These are phyloP conservation scores for Pichia sp. DNA, from an alignment of 1,139 yeast genomes.

Conservation along the genomic window DNA sequence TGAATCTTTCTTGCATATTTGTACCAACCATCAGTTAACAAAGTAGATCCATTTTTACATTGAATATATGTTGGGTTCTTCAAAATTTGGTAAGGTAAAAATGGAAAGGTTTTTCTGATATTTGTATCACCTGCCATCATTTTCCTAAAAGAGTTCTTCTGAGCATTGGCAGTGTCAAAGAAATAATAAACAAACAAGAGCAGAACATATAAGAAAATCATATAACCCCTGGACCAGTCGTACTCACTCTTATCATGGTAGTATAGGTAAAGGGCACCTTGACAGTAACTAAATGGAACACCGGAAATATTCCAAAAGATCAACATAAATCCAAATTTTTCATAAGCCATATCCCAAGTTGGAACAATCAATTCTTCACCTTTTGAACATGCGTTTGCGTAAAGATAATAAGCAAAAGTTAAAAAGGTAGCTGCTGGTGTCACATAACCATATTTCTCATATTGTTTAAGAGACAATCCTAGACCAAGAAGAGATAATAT, in stretches of 20 bases:
- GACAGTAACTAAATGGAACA: conserved; percentile 96
- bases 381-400: conserved; percentile 94
- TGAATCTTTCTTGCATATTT: conserved; percentile 86
- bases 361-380: conserved; percentile 97
- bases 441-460: conserved; percentile 71
- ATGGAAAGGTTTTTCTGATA: conserved; percentile 86
- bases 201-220: conserved; percentile 45
- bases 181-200: conserved; percentile 74
- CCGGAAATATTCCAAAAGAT: conserved; percentile 99
- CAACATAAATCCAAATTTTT: conserved; percentile 96
- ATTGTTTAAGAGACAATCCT: conserved; percentile 71
- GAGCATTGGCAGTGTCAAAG: conserved; percentile 93
- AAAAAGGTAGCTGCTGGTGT: conserved; percentile 70
- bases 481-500: conserved; percentile 72
- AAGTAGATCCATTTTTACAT: conserved; percentile 75
- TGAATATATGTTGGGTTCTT: conserved; percentile 77
- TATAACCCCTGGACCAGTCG: conserved; percentile 57
- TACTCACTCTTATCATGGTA: conserved; percentile 82
- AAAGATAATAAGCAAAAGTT: conserved; percentile 82
- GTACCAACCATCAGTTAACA: conserved; percentile 93
- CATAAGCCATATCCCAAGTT: conserved; percentile 99
- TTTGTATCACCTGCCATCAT: conserved; percentile 70
- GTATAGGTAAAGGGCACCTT: conserved; percentile 75
- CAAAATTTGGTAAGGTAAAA: conserved; percentile 74
- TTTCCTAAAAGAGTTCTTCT: conserved; percentile 90